Percentiles rank a stretch among this genome's conserved stretches.
These are phyloP conservation scores for Lasiosphaeris hirsuta DNA, from an alignment of 495 filamentous ascomycete genomes.

Conservation along the genomic window DNA sequence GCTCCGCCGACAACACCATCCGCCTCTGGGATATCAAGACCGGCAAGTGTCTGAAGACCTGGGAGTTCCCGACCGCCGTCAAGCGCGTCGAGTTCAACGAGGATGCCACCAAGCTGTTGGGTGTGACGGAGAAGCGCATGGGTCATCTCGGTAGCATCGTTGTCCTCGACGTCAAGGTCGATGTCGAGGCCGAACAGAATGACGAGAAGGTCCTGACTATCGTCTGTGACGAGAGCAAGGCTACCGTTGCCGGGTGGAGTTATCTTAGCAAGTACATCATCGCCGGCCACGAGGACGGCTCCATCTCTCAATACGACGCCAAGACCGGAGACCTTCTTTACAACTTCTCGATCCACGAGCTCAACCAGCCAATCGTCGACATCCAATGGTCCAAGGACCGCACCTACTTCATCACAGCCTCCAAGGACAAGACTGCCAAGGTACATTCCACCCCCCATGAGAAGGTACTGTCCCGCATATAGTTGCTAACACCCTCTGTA, in stretches of 20 bases:
- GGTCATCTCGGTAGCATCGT: conserved; percentile 90
- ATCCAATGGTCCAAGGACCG: conserved; percentile 92
- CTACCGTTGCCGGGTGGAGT: conserved; percentile 95
- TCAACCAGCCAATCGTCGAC: conserved; percentile 81
- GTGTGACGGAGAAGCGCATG: conserved; percentile 97
- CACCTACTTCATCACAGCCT: conserved; percentile 96
- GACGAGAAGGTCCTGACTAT: conserved; percentile 79
- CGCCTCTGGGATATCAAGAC: conserved; percentile 95
- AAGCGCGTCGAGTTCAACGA: conserved; percentile 96
- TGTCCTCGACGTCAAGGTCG: conserved; percentile 78
- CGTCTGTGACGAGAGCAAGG: conserved; percentile 89
- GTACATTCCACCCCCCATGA: conserved; percentile 38
- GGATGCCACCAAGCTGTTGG: conserved; percentile 82
- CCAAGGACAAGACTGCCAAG: conserved; percentile 96
- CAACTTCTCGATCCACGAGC: conserved; percentile 77
- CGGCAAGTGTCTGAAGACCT: conserved; percentile 87
- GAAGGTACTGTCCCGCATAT: background rate
- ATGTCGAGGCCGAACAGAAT: conserved; percentile 76
- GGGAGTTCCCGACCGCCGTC: conserved; percentile 94
- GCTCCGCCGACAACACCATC: conserved; percentile 96
- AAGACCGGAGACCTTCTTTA: conserved; percentile 84
- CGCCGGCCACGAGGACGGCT: conserved; percentile 94
- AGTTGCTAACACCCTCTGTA: conserved; percentile 30
- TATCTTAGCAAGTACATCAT: conserved; percentile 92
- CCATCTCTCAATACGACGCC: conserved; percentile 88